Base-by-base conservation (phyloP, 306 rosid genomes). In the Cucurbita argyrosperma region DNA sequence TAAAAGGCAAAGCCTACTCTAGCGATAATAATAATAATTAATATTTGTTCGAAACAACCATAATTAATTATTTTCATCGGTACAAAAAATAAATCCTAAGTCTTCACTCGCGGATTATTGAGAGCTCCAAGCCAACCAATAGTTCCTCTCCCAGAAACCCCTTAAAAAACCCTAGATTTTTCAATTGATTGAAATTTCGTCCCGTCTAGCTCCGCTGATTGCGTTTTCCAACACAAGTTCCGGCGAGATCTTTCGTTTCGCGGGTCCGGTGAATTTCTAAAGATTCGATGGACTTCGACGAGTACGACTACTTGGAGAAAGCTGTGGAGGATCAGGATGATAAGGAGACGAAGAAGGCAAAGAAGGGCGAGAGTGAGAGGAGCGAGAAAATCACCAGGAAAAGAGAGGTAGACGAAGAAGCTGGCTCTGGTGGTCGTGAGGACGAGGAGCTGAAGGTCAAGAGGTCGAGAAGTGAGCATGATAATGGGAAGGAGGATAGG, bases 231-330 rank as follows among this genome's bases (percentile, higher is more conserved):
- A 40, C 11, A 5, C 72, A 13, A 43, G 19, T 21, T 66, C 72
- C 72, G 52, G 54, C 72, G n/a, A 66, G 54, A 66, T 66, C 72
- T 64, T 64, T 6, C n/a, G 10, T n/a, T 64, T 42, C 12, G 35
- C 16, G 16, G 51, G 49, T 37, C 69, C n/a, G 21, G 12, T 77
- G 79, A 83, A 77, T 65, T 81, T 78, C 65, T 51, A 13, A 51
- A 51, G 50, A 5, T 73, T 58, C 39, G 38, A 93, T 93, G 98
- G 98, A 89, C 60, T 89, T 93, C 85, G 98, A 90, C 89, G 98
- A 91, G 87, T 93, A 93, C 80, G 97, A 90, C 56, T 93, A 93
- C 80, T 82, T 93, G 85, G 98, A 93, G 92, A 88, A 90, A 87
- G 86, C 96, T 3, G 97, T 90, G 80, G 96, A 93, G 88, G 97